Percentiles rank a stretch among this genome's conserved stretches.
phyloP scores from a whole-genome alignment of 208 protist species.

The Crithidia bombi region DNA sequence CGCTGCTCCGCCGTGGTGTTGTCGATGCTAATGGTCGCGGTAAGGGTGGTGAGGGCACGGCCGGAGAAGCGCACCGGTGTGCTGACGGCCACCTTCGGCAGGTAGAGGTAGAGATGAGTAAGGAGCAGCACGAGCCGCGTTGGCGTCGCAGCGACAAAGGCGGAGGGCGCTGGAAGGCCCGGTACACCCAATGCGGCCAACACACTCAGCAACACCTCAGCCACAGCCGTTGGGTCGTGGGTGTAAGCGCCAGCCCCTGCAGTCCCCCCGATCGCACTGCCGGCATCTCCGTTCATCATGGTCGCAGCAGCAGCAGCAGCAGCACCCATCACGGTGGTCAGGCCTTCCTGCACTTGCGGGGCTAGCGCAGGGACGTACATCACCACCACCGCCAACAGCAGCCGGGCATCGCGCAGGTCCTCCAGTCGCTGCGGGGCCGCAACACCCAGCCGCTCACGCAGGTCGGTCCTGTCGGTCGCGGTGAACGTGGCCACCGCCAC shows the following conservation, averaged over 20 bases:
- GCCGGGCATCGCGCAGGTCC: slow-evolving; percentile 72
- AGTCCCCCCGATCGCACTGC: neutral
- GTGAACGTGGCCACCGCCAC: slow-evolving; percentile 42
- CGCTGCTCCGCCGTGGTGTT: slow-evolving; percentile 74
- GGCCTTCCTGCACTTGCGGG: slow-evolving; percentile 26
- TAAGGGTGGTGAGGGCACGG: slow-evolving; percentile 74
- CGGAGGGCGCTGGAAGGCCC: slow-evolving; percentile 35
- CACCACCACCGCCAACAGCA: slow-evolving; percentile 66
- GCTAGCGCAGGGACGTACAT: slow-evolving; percentile 67
- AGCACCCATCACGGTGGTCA: neutral
- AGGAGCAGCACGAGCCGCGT: slow-evolving; percentile 80
- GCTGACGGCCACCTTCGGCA: slow-evolving; percentile 75
- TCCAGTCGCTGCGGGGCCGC: slow-evolving; percentile 49
- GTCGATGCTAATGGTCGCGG: slow-evolving; percentile 75
- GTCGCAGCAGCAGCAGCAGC: neutral
- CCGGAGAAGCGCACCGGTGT: slow-evolving; percentile 79
- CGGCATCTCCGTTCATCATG: neutral
- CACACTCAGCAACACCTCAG: slow-evolving; percentile 48
- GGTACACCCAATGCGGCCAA: slow-evolving; percentile 59
- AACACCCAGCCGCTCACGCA: slow-evolving; percentile 10
- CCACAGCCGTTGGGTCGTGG: slow-evolving; percentile 47
- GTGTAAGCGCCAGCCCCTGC: neutral
- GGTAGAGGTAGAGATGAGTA: slow-evolving; percentile 75
- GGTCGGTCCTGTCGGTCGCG: slow-evolving; percentile 11
- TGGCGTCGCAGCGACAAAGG: slow-evolving; percentile 57